phyloP scores from a whole-genome alignment of 139 green algal species.

The Haematococcus sp. region DNA sequence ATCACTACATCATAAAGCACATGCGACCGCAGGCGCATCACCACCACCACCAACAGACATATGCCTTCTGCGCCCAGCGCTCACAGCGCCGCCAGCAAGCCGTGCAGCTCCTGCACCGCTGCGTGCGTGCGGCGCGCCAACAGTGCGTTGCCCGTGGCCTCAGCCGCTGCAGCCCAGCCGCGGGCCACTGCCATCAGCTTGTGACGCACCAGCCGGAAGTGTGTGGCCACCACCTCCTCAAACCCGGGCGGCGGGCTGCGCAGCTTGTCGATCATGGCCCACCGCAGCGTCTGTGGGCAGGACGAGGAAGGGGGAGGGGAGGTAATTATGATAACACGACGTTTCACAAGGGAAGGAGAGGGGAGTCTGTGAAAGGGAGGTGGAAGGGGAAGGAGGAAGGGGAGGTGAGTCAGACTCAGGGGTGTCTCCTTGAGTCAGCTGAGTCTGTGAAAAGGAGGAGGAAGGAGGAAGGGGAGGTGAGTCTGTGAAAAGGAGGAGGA shows the following conservation, averaged over 20 bases:
- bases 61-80: background rate
- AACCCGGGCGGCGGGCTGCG: slow-evolving; percentile 57
- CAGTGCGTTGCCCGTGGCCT: slow-evolving; percentile 14
- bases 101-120: slow-evolving; percentile 20
- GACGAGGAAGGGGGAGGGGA: slow-evolving; percentile 15
- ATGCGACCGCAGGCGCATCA: background rate
- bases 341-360: too few relatives aligned
- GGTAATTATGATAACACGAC: too few relatives aligned
- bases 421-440: too few relatives aligned
- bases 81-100: slow-evolving; percentile 19
- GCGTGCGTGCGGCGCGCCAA: slow-evolving; percentile 18
- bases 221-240: slow-evolving; percentile 44
- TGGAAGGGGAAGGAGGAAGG: too few relatives aligned
- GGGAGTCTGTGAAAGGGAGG: too few relatives aligned
- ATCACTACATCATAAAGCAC: background rate
- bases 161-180: slow-evolving; percentile 25
- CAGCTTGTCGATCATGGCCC: slow-evolving; percentile 72
- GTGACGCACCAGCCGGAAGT: slow-evolving; percentile 53
- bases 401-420: too few relatives aligned
- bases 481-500: too few relatives aligned
- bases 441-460: too few relatives aligned
- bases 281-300: slow-evolving; percentile 63
- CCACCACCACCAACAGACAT: background rate
- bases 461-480: too few relatives aligned
- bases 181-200: slow-evolving; percentile 30